Evolutionary conservation across 139 green algal genomes (phyloP).

Genomic region (Mychonastes homosphaera): DNA sequence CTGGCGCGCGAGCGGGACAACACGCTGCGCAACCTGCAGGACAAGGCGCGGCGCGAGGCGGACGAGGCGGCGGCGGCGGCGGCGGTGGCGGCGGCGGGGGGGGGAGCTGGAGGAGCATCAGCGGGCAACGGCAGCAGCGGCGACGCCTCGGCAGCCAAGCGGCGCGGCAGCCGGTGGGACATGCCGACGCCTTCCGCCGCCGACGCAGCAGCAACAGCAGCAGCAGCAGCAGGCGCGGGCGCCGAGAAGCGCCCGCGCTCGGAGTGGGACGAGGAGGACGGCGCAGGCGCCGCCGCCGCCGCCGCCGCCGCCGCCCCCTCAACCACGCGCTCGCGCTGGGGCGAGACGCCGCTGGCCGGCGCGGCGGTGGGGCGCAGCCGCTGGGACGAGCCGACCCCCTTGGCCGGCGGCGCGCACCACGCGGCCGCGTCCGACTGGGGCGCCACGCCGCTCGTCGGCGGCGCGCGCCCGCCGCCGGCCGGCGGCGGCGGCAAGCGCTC

Average conservation of each 20-base stretch:
- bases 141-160: conserved; percentile 24
- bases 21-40: conserved; percentile 81
- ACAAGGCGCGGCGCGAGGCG: conserved; percentile 50
- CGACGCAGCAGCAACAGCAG: not conserved
- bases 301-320: conserved; percentile 17
- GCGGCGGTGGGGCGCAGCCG: conserved; percentile 27
- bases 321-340: conserved; percentile 56
- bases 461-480: conserved; percentile 23
- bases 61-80: conserved; percentile 14
- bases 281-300: conserved; percentile 24
- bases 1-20: conserved; percentile 81
- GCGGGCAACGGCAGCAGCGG: conserved; percentile 20
- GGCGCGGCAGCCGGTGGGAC: conserved; percentile 81
- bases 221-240: not conserved
- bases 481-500: conserved; percentile 43
- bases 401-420: too few relatives aligned
- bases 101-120: conserved; percentile 10
- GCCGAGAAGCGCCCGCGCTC: conserved; percentile 27
- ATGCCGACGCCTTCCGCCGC: not conserved
- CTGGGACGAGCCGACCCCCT: conserved; percentile 11
- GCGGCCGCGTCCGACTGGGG: too few relatives aligned
- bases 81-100: conserved; percentile 12
- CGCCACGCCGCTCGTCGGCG: too few relatives aligned
- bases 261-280: conserved; percentile 81
- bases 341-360: conserved; percentile 34